Evolutionary conservation across 495 filamentous ascomycete genomes (phyloP), one percentile per base, ranked within the genome.

Genomic region (Penicillium lagena): DNA sequence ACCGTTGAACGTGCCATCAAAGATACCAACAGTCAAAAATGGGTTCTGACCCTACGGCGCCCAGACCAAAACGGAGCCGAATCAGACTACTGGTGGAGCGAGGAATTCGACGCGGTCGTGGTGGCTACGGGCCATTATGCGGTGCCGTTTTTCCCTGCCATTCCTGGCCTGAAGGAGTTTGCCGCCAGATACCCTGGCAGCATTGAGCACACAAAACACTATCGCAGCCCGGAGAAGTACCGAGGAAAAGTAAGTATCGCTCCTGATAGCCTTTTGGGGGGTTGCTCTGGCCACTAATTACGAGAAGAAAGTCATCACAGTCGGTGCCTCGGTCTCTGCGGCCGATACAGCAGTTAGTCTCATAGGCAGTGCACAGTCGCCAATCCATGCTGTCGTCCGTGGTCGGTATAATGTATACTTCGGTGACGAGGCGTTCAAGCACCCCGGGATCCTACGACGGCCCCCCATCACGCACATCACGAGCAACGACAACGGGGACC

Each of bases 51-150:
- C 8, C 46, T 72, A 36, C 58, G 69, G 1, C 47, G 60, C n/a
- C 53, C 59, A 7, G 58, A 58, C 32, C 11, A 45, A 1, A 13
- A 56, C 13, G 49, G 50, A 0, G 50, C 9, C 4, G 33, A n/a
- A 9, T 53, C 49, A 7, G 68, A 72, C 49, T 64, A 68, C 36
- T 72, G 69, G 69, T 72, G 69, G 69, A 51, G 48, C 11, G 69
- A 72, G 39, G 39, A 35, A 5, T 72, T 71, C 58, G 89, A 95
- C 64, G 90, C 86, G 1, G 74, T 95, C 1, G 77, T 91, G 0
- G 79, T 94, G 7, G 88, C 87, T 1, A 85, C 77, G 30, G 90
- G 90, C 0, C 89, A 95, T 56, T 93, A 89, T 58, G 71, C 75
- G 1, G 78, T 85, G 9, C 83, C 85, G 0, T 83, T 74, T 58